Evolutionary conservation across 345 rosid genomes (phyloP), one percentile per base, ranked within the genome.

Genomic region (Hibiscus tridactylites): DNA sequence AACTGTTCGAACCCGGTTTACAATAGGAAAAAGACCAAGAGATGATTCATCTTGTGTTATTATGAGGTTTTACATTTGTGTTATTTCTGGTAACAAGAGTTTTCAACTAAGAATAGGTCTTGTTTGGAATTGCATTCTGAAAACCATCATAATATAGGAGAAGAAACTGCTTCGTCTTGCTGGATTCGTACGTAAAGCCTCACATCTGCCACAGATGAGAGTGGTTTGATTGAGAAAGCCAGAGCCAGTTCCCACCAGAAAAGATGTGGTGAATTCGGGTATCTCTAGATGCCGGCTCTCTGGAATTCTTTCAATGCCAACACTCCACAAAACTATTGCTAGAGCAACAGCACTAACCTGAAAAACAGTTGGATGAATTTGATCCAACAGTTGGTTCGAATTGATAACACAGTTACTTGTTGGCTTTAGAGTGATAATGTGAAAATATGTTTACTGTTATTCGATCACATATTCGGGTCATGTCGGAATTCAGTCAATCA

Each of bases 211-310:
- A 39, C 86, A 82, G 61, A 57, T 62, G 57, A 31, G 76, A n/a
- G 6, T 31, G n/a, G 82, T 59, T 58, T 2, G 15, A 24, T 57
- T 29, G 37, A 81, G 79, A 0, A 65, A 10, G 52, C n/a, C 75
- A 1, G 87, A 79, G 8, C 73, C 71, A n/a, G 58, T 57, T 71
- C 65, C 65, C 29, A 85, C 85, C 76, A 87, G 49, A 72, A 87
- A 87, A 10, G 91, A 87, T 46, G 70, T 84, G 21, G 64, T 79
- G 26, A 87, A 78, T 19, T 56, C 66, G 0, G 74, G 57, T 17
- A 24, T 9, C 6, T 61, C 68, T 2, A 64, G 10, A 42, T 70
- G 16, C 16, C 28, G 61, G 65, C 61, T 56, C 0, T 68, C 66
- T 15, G 21, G 50, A 15, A 65, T 75, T 1, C 84, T 78, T 64